These are phyloP conservation scores for Pseudocercospora musae DNA, from an alignment of 2,329 filamentous ascomycete genomes.

Conservation along the genomic window DNA sequence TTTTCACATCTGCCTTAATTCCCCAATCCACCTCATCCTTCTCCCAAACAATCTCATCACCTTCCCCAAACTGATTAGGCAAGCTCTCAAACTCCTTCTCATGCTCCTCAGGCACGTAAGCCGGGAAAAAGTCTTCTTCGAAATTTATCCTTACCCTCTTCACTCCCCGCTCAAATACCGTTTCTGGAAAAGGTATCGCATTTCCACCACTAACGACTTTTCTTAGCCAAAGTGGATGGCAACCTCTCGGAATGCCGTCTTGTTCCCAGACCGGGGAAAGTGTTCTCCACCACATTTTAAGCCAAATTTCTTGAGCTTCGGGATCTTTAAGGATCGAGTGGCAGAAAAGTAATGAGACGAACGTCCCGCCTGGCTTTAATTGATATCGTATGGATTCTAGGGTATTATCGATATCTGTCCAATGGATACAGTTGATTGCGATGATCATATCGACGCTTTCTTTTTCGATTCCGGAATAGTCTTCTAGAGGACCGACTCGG, in stretches of 20 bases:
- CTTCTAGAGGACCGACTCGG: not conserved
- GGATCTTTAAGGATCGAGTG: not conserved
- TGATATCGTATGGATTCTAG: not conserved
- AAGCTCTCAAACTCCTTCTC: not conserved
- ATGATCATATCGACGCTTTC: slow-evolving; percentile 5
- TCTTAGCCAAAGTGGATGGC: not conserved
- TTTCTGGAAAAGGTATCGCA: not conserved
- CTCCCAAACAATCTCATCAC: not conserved
- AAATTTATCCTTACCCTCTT: not conserved
- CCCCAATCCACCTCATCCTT: not conserved
- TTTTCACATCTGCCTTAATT: not conserved
- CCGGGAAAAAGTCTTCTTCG: not conserved
- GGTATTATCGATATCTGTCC: not conserved
- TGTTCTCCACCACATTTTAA: not conserved
- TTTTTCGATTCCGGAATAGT: not conserved
- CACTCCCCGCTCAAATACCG: not conserved
- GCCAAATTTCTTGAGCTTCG: not conserved
- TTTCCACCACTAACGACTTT: not conserved
- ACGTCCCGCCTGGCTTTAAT: slow-evolving; percentile 7
- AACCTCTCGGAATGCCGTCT: not conserved
- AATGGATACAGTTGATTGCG: slow-evolving; percentile 5
- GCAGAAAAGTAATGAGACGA: not conserved
- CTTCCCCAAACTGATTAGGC: not conserved
- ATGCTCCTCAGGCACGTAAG: not conserved
- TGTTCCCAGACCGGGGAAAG: not conserved